phyloP scores from a whole-genome alignment of 2,329 filamentous ascomycete species.

The Nothophaeocryptopus gaeumannii region DNA sequence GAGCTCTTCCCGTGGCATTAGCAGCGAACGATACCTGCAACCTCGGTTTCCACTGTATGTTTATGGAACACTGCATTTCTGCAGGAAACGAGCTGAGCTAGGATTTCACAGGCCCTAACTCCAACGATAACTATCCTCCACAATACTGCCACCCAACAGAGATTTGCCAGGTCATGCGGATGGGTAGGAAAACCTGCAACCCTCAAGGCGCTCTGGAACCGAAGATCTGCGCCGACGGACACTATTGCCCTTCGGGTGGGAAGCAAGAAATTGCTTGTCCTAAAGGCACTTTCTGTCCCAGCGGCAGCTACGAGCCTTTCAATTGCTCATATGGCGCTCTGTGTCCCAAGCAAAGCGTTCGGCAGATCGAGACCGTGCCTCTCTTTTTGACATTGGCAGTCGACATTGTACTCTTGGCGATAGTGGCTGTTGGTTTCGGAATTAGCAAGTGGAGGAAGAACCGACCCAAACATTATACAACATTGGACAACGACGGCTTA shows the following conservation, averaged over 20 bases:
- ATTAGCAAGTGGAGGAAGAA: conserved; percentile 39
- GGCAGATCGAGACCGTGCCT: conserved; percentile 47
- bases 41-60: conserved; percentile 25
- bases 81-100: background rate
- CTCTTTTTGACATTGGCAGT: conserved; percentile 43
- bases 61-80: background rate
- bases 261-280: conserved; percentile 45
- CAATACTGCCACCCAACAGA: conserved; percentile 33
- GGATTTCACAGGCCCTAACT: conserved; percentile 25
- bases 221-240: conserved; percentile 49
- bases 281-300: conserved; percentile 51
- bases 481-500: conserved; percentile 21
- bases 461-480: conserved; percentile 27
- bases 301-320: conserved; percentile 48
- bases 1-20: conserved; percentile 30
- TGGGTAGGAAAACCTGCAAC: conserved; percentile 28
- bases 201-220: conserved; percentile 48
- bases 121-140: conserved; percentile 27
- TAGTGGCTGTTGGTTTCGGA: conserved; percentile 36
- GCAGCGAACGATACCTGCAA: conserved; percentile 31
- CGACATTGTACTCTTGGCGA: conserved; percentile 43
- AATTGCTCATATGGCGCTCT: conserved; percentile 48
- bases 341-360: conserved; percentile 47
- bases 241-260: conserved; percentile 47
- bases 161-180: conserved; percentile 25